These are phyloP conservation scores for Aspergillus felis DNA, from an alignment of 2,329 filamentous ascomycete genomes.

Conservation along the genomic window DNA sequence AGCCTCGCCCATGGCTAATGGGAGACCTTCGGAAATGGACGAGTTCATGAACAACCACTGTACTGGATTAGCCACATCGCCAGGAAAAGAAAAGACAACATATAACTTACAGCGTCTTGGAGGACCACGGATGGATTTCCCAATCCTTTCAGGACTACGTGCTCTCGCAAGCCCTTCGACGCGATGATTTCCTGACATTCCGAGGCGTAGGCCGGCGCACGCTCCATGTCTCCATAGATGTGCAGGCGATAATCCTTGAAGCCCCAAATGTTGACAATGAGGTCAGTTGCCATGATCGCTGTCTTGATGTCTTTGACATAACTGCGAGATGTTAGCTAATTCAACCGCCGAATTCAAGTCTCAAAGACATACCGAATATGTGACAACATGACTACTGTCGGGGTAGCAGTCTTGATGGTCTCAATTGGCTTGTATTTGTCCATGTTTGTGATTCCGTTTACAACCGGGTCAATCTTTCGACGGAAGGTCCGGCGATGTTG, in stretches of 20 bases:
- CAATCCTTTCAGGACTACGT: constrained; percentile 52
- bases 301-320: constrained; percentile 60
- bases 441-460: constrained; percentile 64
- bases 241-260: constrained; percentile 61
- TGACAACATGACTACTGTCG: constrained; percentile 63
- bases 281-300: constrained; percentile 59
- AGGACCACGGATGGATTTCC: constrained; percentile 55
- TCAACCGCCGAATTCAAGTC: background rate
- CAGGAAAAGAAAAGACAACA: constrained; percentile 29
- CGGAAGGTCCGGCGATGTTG: constrained; percentile 55
- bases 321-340: background rate
- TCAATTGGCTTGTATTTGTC: constrained; percentile 59
- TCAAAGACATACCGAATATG: constrained; percentile 42
- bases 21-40: constrained; percentile 44
- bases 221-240: constrained; percentile 62
- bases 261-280: constrained; percentile 63
- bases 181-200: constrained; percentile 57
- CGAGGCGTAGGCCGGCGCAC: constrained; percentile 58
- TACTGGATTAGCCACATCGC: constrained; percentile 57
- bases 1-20: constrained; percentile 44
- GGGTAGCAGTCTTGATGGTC: constrained; percentile 54
- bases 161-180: constrained; percentile 49
- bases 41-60: constrained; percentile 52
- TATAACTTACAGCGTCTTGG: constrained; percentile 41
- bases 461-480: constrained; percentile 61